Base-by-base conservation (phyloP, 495 filamentous ascomycete genomes). In the Penicillium flavigenum region DNA sequence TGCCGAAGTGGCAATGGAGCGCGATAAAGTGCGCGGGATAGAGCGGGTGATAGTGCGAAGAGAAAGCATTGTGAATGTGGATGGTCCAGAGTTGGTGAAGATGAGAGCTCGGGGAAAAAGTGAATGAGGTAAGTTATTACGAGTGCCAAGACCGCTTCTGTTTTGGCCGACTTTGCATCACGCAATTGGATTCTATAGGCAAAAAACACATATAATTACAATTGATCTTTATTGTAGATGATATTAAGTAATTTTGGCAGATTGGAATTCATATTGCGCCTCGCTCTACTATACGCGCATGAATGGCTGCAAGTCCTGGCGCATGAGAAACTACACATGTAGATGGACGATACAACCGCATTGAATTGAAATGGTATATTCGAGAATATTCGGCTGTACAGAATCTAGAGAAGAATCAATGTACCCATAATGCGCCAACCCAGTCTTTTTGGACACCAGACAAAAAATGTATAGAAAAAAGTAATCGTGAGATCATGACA, bases 11-110 rank as follows among this genome's bases (percentile, higher is more conserved):
- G 82, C 75, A 59, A 80, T 69, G 34, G 86, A 76, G 66, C 88
- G 86, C 47, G 83, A 77, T 42, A 88, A 62, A 41, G 83, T 77
- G 62, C 89, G 83, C 61, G 90, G 89, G 63, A 86, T 81, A 19
- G 88, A 82, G 67, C 89, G 88, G 62, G 86, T 79, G 52, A 89
- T 68, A 56, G 82, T 76, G 70, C 90, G 85, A 45, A 94, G 76
- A 50, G 89, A 91, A 69, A 91, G 73, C 90, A 93, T 94, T 65
- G 65, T 88, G 80, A 64, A 65, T 51, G 48, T 55, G 43, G 56
- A 61, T 59, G 62, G 43, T 53, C 26, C 45, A 38, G 46, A 54
- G 51, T 61, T 54, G 61, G 47, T 63, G 58, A 57, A 64, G 51
- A 45, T 47, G 62, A 59, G 50, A 59, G 58, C 57, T 58, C 51